Evolutionary conservation across 257 asterid species (phyloP), one percentile per base, ranked within the genome.

Genomic region (Gentiana straminea): DNA sequence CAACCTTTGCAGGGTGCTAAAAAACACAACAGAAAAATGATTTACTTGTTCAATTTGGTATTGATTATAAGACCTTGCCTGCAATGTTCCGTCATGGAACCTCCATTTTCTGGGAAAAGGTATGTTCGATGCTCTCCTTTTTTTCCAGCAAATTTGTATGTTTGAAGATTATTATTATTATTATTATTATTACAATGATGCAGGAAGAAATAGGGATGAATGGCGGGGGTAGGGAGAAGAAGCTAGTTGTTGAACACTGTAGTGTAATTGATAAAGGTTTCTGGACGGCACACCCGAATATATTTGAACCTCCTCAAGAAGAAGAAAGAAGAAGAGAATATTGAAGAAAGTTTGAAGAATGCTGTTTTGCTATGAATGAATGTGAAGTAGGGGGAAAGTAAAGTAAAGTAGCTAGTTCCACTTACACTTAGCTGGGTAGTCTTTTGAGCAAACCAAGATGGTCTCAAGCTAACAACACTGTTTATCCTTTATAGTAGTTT

Each of bases 11-110:
- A 88, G 95, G 94, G 96, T 60, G 86, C 98, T 57, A 94, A 74
- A 94, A 74, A 80, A 60, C 91, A 60, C 86, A 58, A 70, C 94
- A 86, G 71, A 90, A 86, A 72, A 84, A 78, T 70, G 80, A 76
- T 65, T 73, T 82, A 66, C 81, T 90, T 8, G 52, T 60, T 67
- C 75, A 74, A 48, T 80, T 84, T 64, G 88, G 77, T 54, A 60
- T 70, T 62, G 63, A 84, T 67, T 90, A 90, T 66, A 68, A 57
- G 79, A 62, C 63, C n/a, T 68, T 84, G 38, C 79, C 81, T 35
- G 63, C 68, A 58, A 84, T 86, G 70, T 86, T 86, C 71, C 84
- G 91, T 43, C 81, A 58, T 15, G 98, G 98, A 33, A 82, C 98
- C 49, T 82, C 94, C 46, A 75, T 84, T 62, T 90, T 76, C 73